These are phyloP conservation scores for Termitomyces sp. DNA, from an alignment of 768 basidiomycete species.

Conservation along the genomic window DNA sequence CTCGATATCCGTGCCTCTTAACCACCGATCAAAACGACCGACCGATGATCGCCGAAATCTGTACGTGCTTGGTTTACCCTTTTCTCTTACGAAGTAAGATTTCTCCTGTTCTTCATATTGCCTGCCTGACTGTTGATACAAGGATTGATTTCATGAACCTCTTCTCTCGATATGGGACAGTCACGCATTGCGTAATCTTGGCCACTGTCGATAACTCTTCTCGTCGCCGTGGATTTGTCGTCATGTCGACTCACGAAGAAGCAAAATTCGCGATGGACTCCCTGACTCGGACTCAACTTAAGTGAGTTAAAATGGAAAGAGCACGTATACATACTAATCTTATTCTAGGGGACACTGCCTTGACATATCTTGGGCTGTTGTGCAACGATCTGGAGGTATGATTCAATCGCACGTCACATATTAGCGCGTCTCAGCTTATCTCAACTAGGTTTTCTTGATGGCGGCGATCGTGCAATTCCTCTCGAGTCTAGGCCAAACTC, in stretches of 20 bases:
- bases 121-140: background rate
- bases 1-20: conserved; percentile 22
- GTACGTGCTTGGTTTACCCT: conserved; percentile 81
- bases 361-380: conserved; percentile 85
- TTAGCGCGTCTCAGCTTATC: conserved; percentile 1
- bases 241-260: conserved; percentile 73
- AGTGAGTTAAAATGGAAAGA: conserved; percentile 34
- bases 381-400: conserved; percentile 78
- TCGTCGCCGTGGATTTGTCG: conserved; percentile 77
- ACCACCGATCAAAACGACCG: conserved; percentile 21
- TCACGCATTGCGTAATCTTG: conserved; percentile 75
- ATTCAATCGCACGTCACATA: background rate
- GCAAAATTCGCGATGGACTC: conserved; percentile 65
- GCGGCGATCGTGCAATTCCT: conserved; percentile 70
- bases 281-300: conserved; percentile 65
- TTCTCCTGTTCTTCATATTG: background rate
- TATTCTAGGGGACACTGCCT: conserved; percentile 61
- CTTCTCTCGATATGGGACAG: conserved; percentile 63
- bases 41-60: conserved; percentile 69
- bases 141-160: conserved; percentile 56
- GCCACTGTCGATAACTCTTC: conserved; percentile 84
- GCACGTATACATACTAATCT: background rate
- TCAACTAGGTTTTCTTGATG: conserved; percentile 68
- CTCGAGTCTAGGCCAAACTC: conserved; percentile 43
- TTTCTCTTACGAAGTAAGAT: conserved; percentile 71